phyloP scores from a whole-genome alignment of 2,329 filamentous ascomycete species.

The Penicillium sumatraense region DNA sequence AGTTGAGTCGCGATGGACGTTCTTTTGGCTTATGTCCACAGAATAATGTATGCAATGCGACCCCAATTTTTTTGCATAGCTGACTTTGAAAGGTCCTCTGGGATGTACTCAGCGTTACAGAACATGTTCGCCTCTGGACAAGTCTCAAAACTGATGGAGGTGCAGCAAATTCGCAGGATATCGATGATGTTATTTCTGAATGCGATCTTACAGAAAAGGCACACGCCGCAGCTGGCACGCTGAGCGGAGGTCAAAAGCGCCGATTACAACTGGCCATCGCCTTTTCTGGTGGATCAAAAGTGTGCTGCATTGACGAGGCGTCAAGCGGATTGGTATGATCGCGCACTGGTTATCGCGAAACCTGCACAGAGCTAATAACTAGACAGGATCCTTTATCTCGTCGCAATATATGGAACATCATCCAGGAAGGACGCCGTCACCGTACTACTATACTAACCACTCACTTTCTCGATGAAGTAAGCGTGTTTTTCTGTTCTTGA shows the following conservation, averaged over 20 bases:
- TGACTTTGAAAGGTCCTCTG: conserved; percentile 58
- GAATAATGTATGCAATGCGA: conserved; percentile 72
- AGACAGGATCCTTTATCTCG: conserved; percentile 74
- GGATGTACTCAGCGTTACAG: conserved; percentile 83
- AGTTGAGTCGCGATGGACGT: conserved; percentile 75
- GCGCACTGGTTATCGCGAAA: background rate
- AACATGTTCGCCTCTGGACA: conserved; percentile 65
- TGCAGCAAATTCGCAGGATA: conserved; percentile 58
- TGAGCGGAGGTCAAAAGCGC: conserved; percentile 89
- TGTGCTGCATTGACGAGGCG: conserved; percentile 92
- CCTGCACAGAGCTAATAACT: background rate
- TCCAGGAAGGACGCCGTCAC: conserved; percentile 79
- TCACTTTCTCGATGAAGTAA: conserved; percentile 85
- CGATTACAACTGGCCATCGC: conserved; percentile 94
- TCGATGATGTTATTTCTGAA: conserved; percentile 63
- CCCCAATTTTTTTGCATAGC: background rate
- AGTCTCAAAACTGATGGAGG: conserved; percentile 71
- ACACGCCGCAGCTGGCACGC: conserved; percentile 71
- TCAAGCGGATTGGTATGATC: conserved; percentile 73
- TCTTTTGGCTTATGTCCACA: conserved; percentile 88
- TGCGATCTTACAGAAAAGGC: conserved; percentile 79
- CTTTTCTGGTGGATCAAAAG: conserved; percentile 84
- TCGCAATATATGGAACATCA: conserved; percentile 91
- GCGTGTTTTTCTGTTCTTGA: background rate
- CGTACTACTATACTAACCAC: conserved; percentile 88